phyloP scores from a whole-genome alignment of 1,284 basidiomycete genomes.

The Ustilago sp. region DNA sequence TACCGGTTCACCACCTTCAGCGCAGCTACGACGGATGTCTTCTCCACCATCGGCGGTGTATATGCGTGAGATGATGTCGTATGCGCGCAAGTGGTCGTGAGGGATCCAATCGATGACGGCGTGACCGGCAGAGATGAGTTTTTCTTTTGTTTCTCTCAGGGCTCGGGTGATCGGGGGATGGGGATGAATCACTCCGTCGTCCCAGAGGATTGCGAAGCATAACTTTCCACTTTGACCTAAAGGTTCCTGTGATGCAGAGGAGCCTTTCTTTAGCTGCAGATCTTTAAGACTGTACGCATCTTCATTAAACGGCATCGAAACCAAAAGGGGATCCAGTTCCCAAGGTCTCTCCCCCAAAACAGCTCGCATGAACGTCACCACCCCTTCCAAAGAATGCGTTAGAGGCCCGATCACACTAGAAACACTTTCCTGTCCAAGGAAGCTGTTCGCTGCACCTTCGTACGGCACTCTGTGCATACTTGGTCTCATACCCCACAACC shows the following conservation, averaged over 20 bases:
- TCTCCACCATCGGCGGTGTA: constrained; percentile 56
- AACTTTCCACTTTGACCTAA: constrained; percentile 1
- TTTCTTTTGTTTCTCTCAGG: constrained; percentile 59
- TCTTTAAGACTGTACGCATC: constrained; percentile 36
- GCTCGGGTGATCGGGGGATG: constrained; percentile 69
- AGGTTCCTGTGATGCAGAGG: neutral
- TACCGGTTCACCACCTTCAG: constrained; percentile 56
- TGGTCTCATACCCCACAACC: constrained; percentile 84
- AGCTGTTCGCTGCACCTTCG: constrained; percentile 71
- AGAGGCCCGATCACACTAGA: constrained; percentile 80
- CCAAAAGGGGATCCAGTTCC: constrained; percentile 73
- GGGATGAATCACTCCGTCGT: constrained; percentile 70
- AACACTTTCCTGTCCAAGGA: constrained; percentile 77
- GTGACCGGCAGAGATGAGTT: constrained; percentile 56
- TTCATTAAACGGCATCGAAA: constrained; percentile 50
- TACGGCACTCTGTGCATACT: constrained; percentile 80
- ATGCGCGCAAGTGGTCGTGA: constrained; percentile 47
- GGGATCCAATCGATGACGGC: constrained; percentile 53
- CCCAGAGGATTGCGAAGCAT: constrained; percentile 53
- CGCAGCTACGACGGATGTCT: constrained; percentile 44
- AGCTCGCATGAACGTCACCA: constrained; percentile 77
- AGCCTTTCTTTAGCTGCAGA: neutral
- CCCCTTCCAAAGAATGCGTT: constrained; percentile 73
- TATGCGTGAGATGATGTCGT: constrained; percentile 61
- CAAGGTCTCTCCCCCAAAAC: constrained; percentile 76